Percentiles rank a stretch among this genome's conserved stretches.
Conservation (phyloP, 345 rosid genomes). For the Odontarrhena argentea region DNA sequence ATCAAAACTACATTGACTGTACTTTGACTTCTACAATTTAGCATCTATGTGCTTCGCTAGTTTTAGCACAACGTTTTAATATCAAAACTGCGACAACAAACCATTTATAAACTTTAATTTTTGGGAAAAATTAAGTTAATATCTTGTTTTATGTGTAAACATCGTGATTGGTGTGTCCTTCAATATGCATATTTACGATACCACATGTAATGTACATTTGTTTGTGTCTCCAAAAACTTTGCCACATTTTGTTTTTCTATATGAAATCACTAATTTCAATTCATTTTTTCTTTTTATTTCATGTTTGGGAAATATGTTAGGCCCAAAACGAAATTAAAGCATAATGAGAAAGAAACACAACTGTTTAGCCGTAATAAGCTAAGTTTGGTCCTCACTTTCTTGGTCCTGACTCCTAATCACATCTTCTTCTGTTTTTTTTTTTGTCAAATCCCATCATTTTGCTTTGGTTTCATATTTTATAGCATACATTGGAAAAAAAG, state of each 20-base stretch:
- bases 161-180: neutral
- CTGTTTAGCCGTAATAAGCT: neutral
- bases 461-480: too few species aligned
- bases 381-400: neutral
- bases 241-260: neutral
- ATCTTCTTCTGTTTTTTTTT: too few species aligned
- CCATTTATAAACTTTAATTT: neutral
- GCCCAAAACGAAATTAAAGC: neutral
- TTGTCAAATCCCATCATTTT: too few species aligned
- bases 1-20: neutral
- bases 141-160: neutral
- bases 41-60: constrained; percentile 16
- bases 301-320: too few species aligned
- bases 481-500: too few species aligned
- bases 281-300: too few species aligned
- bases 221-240: neutral
- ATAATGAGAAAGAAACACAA: neutral
- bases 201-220: neutral
- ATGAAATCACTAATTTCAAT: too few species aligned
- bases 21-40: constrained; percentile 19
- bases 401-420: too few species aligned
- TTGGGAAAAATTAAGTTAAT: neutral
- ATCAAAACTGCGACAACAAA: constrained; percentile 5
- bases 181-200: neutral
- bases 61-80: constrained; percentile 26